phyloP scores from a whole-genome alignment of 768 basidiomycete genomes.

The Dictyophora rubrovolvata region DNA sequence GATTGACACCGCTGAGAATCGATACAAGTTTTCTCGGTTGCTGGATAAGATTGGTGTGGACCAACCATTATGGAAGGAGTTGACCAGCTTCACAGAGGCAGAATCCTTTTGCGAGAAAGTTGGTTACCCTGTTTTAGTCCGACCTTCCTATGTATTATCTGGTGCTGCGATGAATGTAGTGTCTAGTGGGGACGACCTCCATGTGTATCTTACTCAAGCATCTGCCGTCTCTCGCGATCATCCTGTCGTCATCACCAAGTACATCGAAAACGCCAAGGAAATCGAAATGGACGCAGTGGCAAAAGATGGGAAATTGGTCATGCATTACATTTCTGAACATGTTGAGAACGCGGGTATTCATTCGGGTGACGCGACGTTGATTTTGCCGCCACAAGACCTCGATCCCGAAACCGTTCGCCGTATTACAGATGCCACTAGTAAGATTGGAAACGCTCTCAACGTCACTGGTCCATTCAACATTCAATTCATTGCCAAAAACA shows the following conservation, averaged over 20 bases:
- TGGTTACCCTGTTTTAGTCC: conserved; percentile 90
- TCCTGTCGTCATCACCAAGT: conserved; percentile 97
- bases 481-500: conserved; percentile 99
- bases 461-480: conserved; percentile 99
- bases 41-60: conserved; percentile 98
- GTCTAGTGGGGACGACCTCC: conserved; percentile 82
- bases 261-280: conserved; percentile 99
- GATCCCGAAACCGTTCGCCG: conserved; percentile 94
- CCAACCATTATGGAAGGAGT: conserved; percentile 95
- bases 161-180: conserved; percentile 99
- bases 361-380: conserved; percentile 96
- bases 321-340: conserved; percentile 99
- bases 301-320: conserved; percentile 93
- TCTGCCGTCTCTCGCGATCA: conserved; percentile 93
- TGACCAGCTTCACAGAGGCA: conserved; percentile 85
- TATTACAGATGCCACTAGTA: conserved; percentile 93
- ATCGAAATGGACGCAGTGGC: conserved; percentile 99
- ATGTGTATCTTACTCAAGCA: conserved; percentile 87
- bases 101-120: conserved; percentile 84
- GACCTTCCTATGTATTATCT: conserved; percentile 97
- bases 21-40: conserved; percentile 98
- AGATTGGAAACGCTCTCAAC: conserved; percentile 95
- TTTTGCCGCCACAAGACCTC: conserved; percentile 95
- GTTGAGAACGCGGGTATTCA: conserved; percentile 99
- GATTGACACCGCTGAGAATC: conserved; percentile 98